Evolutionary conservation across 164 flowering plant genomes (phyloP).

Genomic region (Saururus chinensis): DNA sequence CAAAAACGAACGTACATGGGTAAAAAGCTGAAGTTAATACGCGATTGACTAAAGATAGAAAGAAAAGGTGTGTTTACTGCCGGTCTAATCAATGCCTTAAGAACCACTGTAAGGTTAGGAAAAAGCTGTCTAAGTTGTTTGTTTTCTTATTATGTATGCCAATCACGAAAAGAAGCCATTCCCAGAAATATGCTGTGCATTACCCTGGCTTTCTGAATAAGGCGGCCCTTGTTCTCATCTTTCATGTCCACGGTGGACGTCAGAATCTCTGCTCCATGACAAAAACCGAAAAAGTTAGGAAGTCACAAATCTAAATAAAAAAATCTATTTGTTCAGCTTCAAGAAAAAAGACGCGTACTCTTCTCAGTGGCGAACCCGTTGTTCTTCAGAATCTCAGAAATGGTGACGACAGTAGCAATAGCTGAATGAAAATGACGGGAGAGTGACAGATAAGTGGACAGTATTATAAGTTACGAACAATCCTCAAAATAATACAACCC

Average conservation of each 20-base stretch:
- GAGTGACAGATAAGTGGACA: too few species aligned
- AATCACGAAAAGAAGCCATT: too few species aligned
- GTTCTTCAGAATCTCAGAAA: conserved; percentile 41
- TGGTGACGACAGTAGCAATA: conserved; percentile 38
- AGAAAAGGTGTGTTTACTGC: not conserved
- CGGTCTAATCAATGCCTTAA: too few species aligned
- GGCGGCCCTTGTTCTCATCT: conserved; percentile 60
- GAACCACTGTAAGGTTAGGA: too few species aligned
- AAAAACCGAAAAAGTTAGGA: not conserved
- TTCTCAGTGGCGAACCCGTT: conserved; percentile 47
- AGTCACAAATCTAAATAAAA: not conserved
- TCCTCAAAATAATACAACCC: too few species aligned
- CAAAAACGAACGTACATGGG: not conserved
- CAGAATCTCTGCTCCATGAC: conserved; percentile 36
- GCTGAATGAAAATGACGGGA: conserved; percentile 11
- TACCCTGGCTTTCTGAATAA: conserved; percentile 75
- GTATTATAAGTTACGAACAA: too few species aligned
- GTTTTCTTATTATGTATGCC: too few species aligned
- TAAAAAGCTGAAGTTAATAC: not conserved
- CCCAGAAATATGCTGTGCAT: too few species aligned
- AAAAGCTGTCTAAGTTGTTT: too few species aligned
- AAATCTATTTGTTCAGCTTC: not conserved
- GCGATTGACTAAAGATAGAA: not conserved
- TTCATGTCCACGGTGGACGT: conserved; percentile 75
- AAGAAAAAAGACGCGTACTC: conserved; percentile 34